Base-by-base conservation (phyloP, 345 rosid species). In the Bruguiera gymnorhiza region DNA sequence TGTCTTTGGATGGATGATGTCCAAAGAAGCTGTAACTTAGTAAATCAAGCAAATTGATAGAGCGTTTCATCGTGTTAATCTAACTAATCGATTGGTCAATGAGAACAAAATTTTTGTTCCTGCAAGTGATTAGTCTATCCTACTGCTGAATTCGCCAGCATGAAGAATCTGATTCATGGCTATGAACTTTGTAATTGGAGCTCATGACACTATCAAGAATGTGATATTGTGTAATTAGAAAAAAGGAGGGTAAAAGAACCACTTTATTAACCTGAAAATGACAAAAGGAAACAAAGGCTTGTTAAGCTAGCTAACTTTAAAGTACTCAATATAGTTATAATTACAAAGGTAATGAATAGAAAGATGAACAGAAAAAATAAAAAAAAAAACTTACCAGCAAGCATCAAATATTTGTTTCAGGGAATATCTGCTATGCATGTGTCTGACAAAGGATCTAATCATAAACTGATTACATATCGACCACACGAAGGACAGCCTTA, bases 151-250 rank as follows among this genome's bases (percentile, higher is more conserved):
- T 20, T 54, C 55, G 20, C 46, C 32, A 4, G n/a, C 51, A 24
- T 18, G n/a, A 26, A 43, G 75, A 62, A 63, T 71, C 56, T 63
- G 56, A 43, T 56, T 63, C 57, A 46, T 24, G 23, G 32, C 6
- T 18, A 24, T 1, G 26, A 21, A 9, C 58, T 54, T 11, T 0
- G 29, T 9, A 19, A 9, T 53, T 53, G 57, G 57, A 53, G 29
- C 18, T 23, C 59, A 23, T 11, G 16, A 9, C 29, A n/a, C 27
- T 2, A 23, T 8, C 24, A 2, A 55, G 27, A 55, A 55, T 26
- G 27, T 13, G 59, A 55, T 6, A 3, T 21, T 6, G 26, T 55
- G 6, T n/a, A 10, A 5, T 32, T 32, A 21, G 26, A 26, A 8
- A 23, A 55, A 55, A 13, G 5, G 6, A 23, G 15, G 59, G 15